These are phyloP conservation scores for Aureobasidium sp. DNA, from an alignment of 2,329 filamentous ascomycete species.

Conservation along the genomic window DNA sequence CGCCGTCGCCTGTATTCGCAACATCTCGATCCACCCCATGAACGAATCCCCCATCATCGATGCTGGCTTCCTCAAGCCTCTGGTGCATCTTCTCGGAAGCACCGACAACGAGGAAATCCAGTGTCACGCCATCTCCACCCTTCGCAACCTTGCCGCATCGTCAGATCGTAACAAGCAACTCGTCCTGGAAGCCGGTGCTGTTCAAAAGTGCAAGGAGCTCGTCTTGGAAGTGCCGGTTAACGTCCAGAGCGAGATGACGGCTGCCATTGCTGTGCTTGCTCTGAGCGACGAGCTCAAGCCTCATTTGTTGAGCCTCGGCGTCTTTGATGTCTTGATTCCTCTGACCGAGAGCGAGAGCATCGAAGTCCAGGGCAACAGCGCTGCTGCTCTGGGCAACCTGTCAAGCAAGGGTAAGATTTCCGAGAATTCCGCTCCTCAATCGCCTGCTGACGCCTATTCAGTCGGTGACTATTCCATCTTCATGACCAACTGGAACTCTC, in stretches of 20 bases:
- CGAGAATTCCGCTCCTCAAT: neutral
- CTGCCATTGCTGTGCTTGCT: constrained; percentile 93
- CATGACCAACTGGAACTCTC: constrained; percentile 85
- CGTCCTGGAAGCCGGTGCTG: constrained; percentile 91
- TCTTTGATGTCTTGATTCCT: constrained; percentile 93
- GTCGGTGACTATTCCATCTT: constrained; percentile 97
- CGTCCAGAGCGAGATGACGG: constrained; percentile 98
- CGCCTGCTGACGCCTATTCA: constrained; percentile 29
- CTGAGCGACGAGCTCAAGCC: constrained; percentile 93
- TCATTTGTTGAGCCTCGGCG: constrained; percentile 79
- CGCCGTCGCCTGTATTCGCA: constrained; percentile 94
- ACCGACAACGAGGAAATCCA: constrained; percentile 99
- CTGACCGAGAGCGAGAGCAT: constrained; percentile 92
- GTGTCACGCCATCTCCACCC: constrained; percentile 94
- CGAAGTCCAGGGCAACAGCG: constrained; percentile 96
- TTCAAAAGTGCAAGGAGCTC: constrained; percentile 97
- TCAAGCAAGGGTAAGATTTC: constrained; percentile 76
- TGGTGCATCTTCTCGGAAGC: constrained; percentile 87
- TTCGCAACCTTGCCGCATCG: constrained; percentile 90
- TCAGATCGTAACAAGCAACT: constrained; percentile 96
- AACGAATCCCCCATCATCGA: constrained; percentile 99
- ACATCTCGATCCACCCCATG: constrained; percentile 95
- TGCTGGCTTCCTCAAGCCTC: constrained; percentile 84
- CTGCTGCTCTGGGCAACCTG: constrained; percentile 86
- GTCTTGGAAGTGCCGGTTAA: constrained; percentile 87